Conservation (phyloP, 805 yeast species). For the Suhomyces prunicola region DNA sequence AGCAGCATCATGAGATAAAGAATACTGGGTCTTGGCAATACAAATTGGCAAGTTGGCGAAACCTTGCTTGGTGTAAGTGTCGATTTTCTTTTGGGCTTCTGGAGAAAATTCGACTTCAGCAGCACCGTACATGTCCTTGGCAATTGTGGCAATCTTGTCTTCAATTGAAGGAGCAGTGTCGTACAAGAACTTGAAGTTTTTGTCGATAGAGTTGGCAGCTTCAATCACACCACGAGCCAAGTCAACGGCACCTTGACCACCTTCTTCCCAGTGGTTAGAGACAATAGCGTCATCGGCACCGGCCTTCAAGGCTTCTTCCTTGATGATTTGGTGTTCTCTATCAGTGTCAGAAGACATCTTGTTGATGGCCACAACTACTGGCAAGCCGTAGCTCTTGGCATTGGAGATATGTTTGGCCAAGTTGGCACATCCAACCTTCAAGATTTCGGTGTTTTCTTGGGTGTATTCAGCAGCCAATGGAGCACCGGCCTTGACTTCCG, state of each 20-base stretch:
- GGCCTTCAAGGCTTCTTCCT: constrained; percentile 64
- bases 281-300: constrained; percentile 80
- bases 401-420: constrained; percentile 74
- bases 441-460: constrained; percentile 66
- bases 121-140: constrained; percentile 82
- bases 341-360: constrained; percentile 72
- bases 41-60: constrained; percentile 90
- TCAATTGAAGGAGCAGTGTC: constrained; percentile 59
- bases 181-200: constrained; percentile 53
- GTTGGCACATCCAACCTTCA: constrained; percentile 68
- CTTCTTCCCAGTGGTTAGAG: constrained; percentile 84
- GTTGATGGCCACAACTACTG: constrained; percentile 80
- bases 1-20: constrained; percentile 88
- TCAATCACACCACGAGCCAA: constrained; percentile 69
- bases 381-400: constrained; percentile 68
- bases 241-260: constrained; percentile 77
- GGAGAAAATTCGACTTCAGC: constrained; percentile 76
- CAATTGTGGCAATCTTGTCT: constrained; percentile 64
- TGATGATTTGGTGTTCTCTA: constrained; percentile 65
- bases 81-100: constrained; percentile 77
- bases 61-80: constrained; percentile 80
- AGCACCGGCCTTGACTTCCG: constrained; percentile 84
- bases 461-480: constrained; percentile 71
- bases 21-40: constrained; percentile 96
- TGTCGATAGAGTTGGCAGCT: constrained; percentile 50